Evolutionary conservation across 352 stramenopile species (phyloP).

Genomic region (Aphanomyces cochlioides): DNA sequence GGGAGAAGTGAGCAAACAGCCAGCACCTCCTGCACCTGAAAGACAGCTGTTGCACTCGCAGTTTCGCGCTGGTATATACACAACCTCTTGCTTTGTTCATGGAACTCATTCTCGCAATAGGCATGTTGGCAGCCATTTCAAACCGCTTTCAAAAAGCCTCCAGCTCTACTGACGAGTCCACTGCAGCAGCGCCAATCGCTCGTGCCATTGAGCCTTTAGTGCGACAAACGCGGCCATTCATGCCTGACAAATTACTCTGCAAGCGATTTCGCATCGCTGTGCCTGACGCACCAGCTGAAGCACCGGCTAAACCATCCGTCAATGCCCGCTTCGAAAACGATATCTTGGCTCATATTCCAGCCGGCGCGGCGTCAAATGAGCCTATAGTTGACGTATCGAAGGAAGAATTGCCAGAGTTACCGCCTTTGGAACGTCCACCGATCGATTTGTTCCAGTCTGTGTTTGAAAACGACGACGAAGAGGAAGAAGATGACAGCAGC

Average conservation of each 20-base stretch:
- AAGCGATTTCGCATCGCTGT: constrained; percentile 82
- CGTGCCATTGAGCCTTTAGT: constrained; percentile 19
- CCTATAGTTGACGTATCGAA: constrained; percentile 7
- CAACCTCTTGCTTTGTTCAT: background rate
- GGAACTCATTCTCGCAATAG: constrained; percentile 1
- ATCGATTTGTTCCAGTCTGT: constrained; percentile 68
- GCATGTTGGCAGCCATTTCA: constrained; percentile 73
- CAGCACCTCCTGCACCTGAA: constrained; percentile 23
- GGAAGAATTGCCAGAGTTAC: constrained; percentile 42
- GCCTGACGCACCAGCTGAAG: constrained; percentile 32
- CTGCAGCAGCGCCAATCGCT: constrained; percentile 35
- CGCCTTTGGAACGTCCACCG: constrained; percentile 43
- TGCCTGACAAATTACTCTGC: constrained; percentile 65
- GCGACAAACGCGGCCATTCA: constrained; percentile 38
- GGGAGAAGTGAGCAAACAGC: constrained; percentile 26
- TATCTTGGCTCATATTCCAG: constrained; percentile 64
- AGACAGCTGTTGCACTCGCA: constrained; percentile 49
- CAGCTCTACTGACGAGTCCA: constrained; percentile 32
- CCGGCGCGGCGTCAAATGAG: constrained; percentile 28
- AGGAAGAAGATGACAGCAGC: constrained; percentile 33
- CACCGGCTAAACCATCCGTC: background rate
- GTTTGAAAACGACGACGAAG: constrained; percentile 67
- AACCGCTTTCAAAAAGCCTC: constrained; percentile 51
- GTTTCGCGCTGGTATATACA: constrained; percentile 42
- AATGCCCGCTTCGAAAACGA: constrained; percentile 65